Evolutionary conservation across 2,329 filamentous ascomycete species (phyloP).

Genomic region (Spiromastix sp.): DNA sequence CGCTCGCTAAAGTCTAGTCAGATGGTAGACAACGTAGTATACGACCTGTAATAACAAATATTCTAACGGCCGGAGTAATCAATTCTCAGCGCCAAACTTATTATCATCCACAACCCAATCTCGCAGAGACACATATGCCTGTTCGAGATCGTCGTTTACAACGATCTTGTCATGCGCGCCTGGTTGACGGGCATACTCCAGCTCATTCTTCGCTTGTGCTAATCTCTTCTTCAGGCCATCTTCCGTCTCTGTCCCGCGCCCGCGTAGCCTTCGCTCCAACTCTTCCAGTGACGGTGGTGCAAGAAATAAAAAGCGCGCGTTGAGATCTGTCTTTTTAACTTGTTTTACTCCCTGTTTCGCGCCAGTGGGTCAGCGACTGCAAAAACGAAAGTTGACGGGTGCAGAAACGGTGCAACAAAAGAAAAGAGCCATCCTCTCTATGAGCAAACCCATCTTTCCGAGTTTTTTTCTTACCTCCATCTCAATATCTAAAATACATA

Average conservation of each 20-base stretch:
- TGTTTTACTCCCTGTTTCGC: constrained; percentile 74
- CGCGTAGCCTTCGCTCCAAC: constrained; percentile 63
- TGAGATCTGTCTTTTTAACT: constrained; percentile 64
- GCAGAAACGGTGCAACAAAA: too few relatives aligned
- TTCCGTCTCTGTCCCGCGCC: constrained; percentile 68
- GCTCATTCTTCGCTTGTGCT: constrained; percentile 60
- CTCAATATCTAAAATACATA: constrained; percentile 88
- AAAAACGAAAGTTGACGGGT: too few relatives aligned
- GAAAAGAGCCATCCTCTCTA: too few relatives aligned
- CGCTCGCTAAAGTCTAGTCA: too few relatives aligned
- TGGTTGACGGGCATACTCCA: constrained; percentile 59
- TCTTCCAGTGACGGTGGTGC: constrained; percentile 65
- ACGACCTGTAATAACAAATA: too few relatives aligned
- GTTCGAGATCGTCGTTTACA: constrained; percentile 55
- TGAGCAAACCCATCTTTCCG: too few relatives aligned
- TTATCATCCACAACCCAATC: constrained; percentile 39
- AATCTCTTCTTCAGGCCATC: constrained; percentile 60
- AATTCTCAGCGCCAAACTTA: constrained; percentile 22
- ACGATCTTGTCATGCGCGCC: constrained; percentile 57
- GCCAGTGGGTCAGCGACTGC: too few relatives aligned
- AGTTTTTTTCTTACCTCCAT: constrained; percentile 58
- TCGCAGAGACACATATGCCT: constrained; percentile 44
- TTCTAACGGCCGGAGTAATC: too few relatives aligned
- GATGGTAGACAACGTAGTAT: too few relatives aligned
- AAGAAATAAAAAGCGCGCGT: constrained; percentile 75